Conservation (phyloP, 306 rosid species). For the Prunus dulcis region DNA sequence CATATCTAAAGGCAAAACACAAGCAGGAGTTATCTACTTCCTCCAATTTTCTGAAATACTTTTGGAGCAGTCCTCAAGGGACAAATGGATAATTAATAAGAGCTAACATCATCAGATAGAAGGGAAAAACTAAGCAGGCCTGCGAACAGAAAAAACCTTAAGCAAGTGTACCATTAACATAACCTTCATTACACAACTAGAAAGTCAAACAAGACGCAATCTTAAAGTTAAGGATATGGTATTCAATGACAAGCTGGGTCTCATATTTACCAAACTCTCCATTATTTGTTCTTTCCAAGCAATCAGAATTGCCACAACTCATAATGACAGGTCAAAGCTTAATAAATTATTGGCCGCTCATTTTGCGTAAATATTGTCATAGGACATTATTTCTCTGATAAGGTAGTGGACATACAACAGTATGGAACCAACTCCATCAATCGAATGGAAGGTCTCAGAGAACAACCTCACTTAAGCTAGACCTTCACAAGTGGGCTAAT, state of each 20-base stretch:
- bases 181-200: not conserved
- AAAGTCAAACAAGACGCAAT: not conserved
- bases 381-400: not conserved
- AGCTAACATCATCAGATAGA: not conserved
- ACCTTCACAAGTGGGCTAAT: not conserved
- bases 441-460: not conserved
- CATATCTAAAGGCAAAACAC: not conserved
- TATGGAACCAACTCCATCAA: not conserved
- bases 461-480: not conserved
- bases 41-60: not conserved
- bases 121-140: not conserved
- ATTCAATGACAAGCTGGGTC: not conserved
- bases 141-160: not conserved
- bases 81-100: not conserved
- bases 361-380: not conserved
- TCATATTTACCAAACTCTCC: not conserved
- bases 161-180: not conserved
- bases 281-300: not conserved
- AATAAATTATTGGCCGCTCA: not conserved
- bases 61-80: not conserved
- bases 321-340: not conserved
- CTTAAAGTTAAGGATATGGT: not conserved
- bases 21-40: not conserved
- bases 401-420: not conserved
- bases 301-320: not conserved